Evolutionary conservation across 306 rosid genomes (phyloP).

Genomic region (Ormosia semicastrata): DNA sequence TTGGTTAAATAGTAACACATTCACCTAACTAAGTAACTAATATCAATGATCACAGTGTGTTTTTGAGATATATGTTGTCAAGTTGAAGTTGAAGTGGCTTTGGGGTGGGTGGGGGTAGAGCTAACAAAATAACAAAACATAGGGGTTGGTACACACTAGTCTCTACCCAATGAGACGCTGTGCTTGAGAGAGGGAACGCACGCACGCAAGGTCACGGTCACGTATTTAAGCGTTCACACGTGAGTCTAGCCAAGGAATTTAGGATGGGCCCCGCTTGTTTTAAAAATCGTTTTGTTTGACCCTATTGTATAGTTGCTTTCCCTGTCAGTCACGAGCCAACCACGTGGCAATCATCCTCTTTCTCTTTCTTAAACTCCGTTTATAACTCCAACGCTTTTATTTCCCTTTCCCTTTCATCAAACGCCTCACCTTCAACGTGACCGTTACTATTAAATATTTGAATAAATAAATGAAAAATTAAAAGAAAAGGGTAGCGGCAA

Average conservation of each 20-base stretch:
- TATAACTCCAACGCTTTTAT: background rate
- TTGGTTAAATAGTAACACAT: background rate
- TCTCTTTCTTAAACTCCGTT: conserved; percentile 9
- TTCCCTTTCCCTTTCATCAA: background rate
- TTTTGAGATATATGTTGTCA: background rate
- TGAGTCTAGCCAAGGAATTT: conserved; percentile 17
- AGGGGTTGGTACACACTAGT: background rate
- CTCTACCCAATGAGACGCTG: too few relatives aligned
- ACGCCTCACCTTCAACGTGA: background rate
- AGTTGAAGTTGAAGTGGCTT: too few relatives aligned
- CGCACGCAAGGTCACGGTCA: background rate
- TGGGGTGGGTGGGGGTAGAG: background rate
- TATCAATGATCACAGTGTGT: background rate
- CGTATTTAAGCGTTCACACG: conserved; percentile 22
- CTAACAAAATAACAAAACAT: background rate
- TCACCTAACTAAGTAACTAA: background rate
- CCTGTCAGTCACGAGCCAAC: conserved; percentile 5
- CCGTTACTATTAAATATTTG: background rate
- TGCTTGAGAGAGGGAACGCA: background rate
- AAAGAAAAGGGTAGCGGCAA: conserved; percentile 20
- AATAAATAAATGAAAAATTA: background rate
- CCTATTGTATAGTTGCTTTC: background rate
- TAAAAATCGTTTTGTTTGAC: conserved; percentile 11
- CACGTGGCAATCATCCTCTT: conserved; percentile 1
- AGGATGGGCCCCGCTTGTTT: background rate